A percentile compares a stretch with the other conserved stretches of the same genome.
phyloP scores from a whole-genome alignment of 2,329 filamentous ascomycete genomes.

The Ceratocystis alfenasii region DNA sequence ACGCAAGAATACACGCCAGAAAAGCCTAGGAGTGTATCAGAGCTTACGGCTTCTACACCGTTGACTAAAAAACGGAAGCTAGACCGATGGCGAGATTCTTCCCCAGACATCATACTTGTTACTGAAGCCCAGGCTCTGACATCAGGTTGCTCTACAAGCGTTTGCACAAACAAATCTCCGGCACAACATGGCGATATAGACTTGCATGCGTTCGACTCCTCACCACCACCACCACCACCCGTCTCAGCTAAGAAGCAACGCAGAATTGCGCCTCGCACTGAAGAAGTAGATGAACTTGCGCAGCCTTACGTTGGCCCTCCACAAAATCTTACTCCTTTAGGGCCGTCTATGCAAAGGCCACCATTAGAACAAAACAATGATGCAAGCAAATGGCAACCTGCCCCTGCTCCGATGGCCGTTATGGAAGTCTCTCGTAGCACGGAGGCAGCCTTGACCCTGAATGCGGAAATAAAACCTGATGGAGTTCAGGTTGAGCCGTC shows the following conservation, averaged over 20 bases:
- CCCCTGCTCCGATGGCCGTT: conserved; percentile 19
- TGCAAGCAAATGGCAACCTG: neutral
- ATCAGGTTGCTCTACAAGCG: neutral
- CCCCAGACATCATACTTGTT: conserved; percentile 5
- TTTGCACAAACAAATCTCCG: neutral
- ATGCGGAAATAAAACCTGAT: neutral
- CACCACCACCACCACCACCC: neutral
- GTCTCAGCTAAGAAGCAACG: conserved; percentile 4
- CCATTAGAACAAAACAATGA: neutral
- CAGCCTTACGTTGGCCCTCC: neutral
- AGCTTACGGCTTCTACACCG: neutral
- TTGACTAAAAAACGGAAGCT: conserved; percentile 1
- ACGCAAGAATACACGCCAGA: conserved; percentile 1
- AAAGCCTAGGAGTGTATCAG: neutral
- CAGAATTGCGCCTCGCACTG: neutral
- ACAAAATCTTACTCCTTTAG: neutral
- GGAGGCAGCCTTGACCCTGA: neutral
- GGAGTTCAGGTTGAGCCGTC: neutral
- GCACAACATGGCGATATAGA: neutral
- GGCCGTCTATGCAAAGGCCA: neutral
- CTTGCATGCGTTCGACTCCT: neutral
- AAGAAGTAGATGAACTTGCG: neutral
- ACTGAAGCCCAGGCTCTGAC: neutral
- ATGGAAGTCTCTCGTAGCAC: conserved; percentile 23
- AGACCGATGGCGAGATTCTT: neutral